Evolutionary conservation across 108 stramenopile species (phyloP).

Genomic region (Pseudonitzschia pungens): DNA sequence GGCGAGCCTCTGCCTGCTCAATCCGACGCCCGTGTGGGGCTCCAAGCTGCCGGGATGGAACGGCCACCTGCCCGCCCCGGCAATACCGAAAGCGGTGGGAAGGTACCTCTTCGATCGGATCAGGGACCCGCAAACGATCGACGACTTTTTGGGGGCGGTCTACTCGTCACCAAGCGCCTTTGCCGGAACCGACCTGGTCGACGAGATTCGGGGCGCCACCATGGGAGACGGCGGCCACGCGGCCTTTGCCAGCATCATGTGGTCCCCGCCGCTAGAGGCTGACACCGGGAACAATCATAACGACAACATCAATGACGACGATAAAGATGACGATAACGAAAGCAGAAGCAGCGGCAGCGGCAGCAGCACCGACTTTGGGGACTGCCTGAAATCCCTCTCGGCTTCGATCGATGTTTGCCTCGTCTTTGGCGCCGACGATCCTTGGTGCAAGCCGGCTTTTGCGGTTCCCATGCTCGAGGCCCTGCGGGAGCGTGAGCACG

Average conservation of each 20-base stretch:
- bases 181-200: no score
- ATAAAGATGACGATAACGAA: not conserved
- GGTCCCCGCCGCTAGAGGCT: constrained; percentile 57
- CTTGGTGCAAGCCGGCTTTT: constrained; percentile 64
- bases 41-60: constrained; percentile 79
- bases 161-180: no score
- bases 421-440: constrained; percentile 74
- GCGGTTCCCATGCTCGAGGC: constrained; percentile 39
- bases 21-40: constrained; percentile 90
- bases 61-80: constrained; percentile 65
- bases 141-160: constrained; percentile 57
- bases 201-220: constrained; percentile 68
- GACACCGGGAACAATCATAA: not conserved
- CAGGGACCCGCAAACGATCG: constrained; percentile 58
- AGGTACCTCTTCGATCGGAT: constrained; percentile 68
- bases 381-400: constrained; percentile 46
- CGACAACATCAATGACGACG: not conserved
- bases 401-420: constrained; percentile 56
- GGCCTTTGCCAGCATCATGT: constrained; percentile 80
- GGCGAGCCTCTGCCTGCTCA: constrained; percentile 56
- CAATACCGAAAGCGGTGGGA: constrained; percentile 57
- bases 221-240: constrained; percentile 84
- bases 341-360: constrained; percentile 7
- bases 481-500: constrained; percentile 12
- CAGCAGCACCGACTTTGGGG: constrained; percentile 8